Percentiles rank a stretch among this genome's conserved stretches.
Conservation (phyloP, 257 asterid species). For the Anisodus tanguticus region DNA sequence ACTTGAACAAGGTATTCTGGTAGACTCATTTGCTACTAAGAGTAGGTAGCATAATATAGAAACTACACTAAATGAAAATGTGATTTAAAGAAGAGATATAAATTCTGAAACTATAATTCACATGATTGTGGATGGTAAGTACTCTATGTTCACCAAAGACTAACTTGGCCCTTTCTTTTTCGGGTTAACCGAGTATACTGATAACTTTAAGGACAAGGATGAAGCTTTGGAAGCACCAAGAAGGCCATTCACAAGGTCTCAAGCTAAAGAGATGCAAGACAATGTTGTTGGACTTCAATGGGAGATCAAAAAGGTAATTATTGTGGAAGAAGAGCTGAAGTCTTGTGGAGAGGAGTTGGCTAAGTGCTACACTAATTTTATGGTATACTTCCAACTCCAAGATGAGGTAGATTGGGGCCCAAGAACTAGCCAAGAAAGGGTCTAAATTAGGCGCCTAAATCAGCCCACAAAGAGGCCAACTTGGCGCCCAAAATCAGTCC, state of each 20-base stretch:
- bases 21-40: conserved; percentile 22
- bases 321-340: neutral
- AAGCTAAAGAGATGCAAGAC: neutral
- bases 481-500: neutral
- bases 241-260: conserved; percentile 14
- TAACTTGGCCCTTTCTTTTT: neutral
- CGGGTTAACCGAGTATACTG: neutral
- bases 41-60: conserved; percentile 6
- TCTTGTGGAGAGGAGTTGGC: neutral
- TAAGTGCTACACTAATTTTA: neutral
- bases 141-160: conserved; percentile 13
- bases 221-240: neutral
- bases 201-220: neutral
- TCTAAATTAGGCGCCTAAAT: neutral
- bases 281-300: conserved; percentile 1
- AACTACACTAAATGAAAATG: neutral
- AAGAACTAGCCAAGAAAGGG: neutral
- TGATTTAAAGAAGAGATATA: neutral
- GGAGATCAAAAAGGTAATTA: neutral
- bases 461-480: neutral
- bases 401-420: neutral
- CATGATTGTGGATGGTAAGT: conserved; percentile 13
- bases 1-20: conserved; percentile 18
- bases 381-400: neutral
- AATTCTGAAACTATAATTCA: neutral